Evolutionary conservation across 345 rosid genomes (phyloP).

Genomic region (Salix arbutifolia): DNA sequence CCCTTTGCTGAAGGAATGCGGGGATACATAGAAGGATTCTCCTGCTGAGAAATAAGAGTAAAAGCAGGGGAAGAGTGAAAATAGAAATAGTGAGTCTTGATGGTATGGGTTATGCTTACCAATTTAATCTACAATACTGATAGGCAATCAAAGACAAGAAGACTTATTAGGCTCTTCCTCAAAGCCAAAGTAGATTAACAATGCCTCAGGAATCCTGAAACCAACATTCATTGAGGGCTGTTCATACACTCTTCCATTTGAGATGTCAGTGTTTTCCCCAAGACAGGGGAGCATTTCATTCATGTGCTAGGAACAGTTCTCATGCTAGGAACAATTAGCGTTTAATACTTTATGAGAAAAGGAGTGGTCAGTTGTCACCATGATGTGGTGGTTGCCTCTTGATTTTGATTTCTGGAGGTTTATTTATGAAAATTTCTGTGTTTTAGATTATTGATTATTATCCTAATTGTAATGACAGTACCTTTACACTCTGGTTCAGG

Average conservation of each 20-base stretch:
- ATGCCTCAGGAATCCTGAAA: neutral
- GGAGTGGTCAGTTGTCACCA: neutral
- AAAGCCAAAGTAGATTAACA: neutral
- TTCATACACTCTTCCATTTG: neutral
- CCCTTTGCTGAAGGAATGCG: neutral
- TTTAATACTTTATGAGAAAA: neutral
- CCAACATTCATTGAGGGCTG: neutral
- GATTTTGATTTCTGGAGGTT: neutral
- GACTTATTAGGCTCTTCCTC: neutral
- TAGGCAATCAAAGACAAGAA: neutral
- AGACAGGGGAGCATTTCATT: neutral
- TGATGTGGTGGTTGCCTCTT: neutral
- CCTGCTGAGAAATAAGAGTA: neutral
- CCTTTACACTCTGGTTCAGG: slow-evolving; percentile 38
- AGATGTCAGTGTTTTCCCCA: neutral
- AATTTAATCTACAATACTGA: neutral
- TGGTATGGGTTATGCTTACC: neutral
- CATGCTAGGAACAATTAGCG: neutral
- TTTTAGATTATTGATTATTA: neutral
- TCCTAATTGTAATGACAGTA: neutral
- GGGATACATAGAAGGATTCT: neutral
- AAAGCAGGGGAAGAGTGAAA: neutral
- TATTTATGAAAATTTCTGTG: neutral
- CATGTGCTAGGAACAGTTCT: neutral
- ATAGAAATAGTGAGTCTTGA: neutral